Conservation (phyloP, 1,284 basidiomycete species). For the Psilocybe mexicana region DNA sequence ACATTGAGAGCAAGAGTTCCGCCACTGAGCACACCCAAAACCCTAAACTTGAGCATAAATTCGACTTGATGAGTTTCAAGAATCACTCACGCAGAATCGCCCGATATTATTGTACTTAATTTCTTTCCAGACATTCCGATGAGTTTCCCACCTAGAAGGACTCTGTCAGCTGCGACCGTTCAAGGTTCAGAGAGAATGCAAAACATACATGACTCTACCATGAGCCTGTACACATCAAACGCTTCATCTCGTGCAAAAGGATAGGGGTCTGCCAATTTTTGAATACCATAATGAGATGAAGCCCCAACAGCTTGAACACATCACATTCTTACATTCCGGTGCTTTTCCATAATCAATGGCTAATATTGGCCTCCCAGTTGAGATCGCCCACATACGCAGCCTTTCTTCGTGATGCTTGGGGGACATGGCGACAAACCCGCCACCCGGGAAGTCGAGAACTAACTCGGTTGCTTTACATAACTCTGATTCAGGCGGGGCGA, state of each 20-base stretch:
- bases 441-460: constrained; percentile 91
- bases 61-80: neutral
- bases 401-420: constrained; percentile 96
- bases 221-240: constrained; percentile 84
- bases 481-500: constrained; percentile 68
- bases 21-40: constrained; percentile 53
- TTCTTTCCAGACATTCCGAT: constrained; percentile 85
- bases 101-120: constrained; percentile 77
- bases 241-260: constrained; percentile 95
- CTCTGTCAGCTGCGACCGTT: neutral
- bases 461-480: constrained; percentile 75
- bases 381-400: constrained; percentile 83
- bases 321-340: constrained; percentile 75
- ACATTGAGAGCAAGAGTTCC: constrained; percentile 83
- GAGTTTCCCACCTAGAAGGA: constrained; percentile 56
- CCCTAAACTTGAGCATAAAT: neutral
- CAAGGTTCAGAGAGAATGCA: neutral
- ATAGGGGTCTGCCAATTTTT: constrained; percentile 76
- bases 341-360: constrained; percentile 95
- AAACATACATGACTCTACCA: constrained; percentile 68
- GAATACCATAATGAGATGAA: neutral
- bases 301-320: neutral
- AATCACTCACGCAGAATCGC: constrained; percentile 86
- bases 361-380: constrained; percentile 80
- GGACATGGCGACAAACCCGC: constrained; percentile 94